A percentile compares a stretch with the other conserved stretches of the same genome.
Conservation (phyloP, 495 filamentous ascomycete species). For the Astrothelium macrocarpum region DNA sequence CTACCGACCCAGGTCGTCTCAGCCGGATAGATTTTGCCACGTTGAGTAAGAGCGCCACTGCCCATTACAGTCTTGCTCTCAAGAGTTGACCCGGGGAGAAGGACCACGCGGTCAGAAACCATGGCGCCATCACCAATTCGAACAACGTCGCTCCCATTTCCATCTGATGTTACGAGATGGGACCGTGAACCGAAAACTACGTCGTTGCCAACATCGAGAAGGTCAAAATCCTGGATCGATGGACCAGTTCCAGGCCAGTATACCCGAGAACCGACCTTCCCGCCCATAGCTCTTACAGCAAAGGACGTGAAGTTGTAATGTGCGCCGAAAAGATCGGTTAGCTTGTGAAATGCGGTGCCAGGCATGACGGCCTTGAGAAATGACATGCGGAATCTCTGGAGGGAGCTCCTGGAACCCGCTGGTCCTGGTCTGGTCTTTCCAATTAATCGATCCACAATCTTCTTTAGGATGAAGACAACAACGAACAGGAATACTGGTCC, state of each 20-base stretch:
- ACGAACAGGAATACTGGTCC: conserved; percentile 32
- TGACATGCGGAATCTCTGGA: conserved; percentile 30
- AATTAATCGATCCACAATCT: conserved; percentile 22
- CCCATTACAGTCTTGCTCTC: conserved; percentile 35
- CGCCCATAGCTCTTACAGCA: conserved; percentile 34
- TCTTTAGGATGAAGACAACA: conserved; percentile 26
- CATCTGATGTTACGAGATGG: conserved; percentile 38
- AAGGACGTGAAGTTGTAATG: conserved; percentile 40
- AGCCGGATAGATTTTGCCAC: conserved; percentile 30
- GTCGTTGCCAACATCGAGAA: conserved; percentile 40
- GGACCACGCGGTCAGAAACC: conserved; percentile 37
- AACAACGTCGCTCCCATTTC: conserved; percentile 32
- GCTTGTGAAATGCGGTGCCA: conserved; percentile 22
- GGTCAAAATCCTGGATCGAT: conserved; percentile 35
- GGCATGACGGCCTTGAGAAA: conserved; percentile 33
- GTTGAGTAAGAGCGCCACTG: conserved; percentile 36
- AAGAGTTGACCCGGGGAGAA: conserved; percentile 34
- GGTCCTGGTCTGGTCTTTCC: conserved; percentile 27
- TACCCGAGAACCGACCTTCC: conserved; percentile 35
- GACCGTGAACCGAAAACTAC: conserved; percentile 41
- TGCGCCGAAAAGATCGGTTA: conserved; percentile 30
- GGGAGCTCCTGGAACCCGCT: conserved; percentile 20
- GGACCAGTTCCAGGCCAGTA: conserved; percentile 44
- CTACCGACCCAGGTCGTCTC: conserved; percentile 39
- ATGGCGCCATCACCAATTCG: conserved; percentile 35